A percentile compares a stretch with the other conserved stretches of the same genome.
Conservation (phyloP, 2,329 filamentous ascomycete genomes). For the Trichophyton simii region DNA sequence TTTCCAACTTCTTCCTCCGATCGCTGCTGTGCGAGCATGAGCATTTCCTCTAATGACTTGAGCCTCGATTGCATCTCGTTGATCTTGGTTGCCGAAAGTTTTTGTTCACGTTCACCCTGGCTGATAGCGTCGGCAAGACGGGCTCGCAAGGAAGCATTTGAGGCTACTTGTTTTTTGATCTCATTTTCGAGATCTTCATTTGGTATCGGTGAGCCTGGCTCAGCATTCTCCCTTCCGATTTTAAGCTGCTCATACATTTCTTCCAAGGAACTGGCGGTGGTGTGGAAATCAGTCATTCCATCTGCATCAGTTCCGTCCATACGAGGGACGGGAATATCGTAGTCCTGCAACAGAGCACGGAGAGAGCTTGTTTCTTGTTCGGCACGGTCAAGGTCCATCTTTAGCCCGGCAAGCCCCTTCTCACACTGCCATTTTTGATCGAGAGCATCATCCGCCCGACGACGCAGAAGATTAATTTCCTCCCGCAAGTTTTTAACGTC, state of each 20-base stretch:
- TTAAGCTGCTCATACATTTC: slow-evolving; percentile 64
- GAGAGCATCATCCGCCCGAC: slow-evolving; percentile 81
- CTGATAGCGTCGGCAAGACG: slow-evolving; percentile 68
- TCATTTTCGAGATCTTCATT: slow-evolving; percentile 3
- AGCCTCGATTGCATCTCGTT: slow-evolving; percentile 71
- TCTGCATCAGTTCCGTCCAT: slow-evolving; percentile 32
- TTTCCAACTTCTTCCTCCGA: slow-evolving; percentile 66
- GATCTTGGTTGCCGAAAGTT: slow-evolving; percentile 67
- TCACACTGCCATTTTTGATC: slow-evolving; percentile 96
- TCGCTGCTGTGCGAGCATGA: slow-evolving; percentile 68
- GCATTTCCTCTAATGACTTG: slow-evolving; percentile 67
- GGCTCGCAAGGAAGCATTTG: slow-evolving; percentile 60
- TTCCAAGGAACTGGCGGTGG: slow-evolving; percentile 59
- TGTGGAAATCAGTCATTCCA: slow-evolving; percentile 35
- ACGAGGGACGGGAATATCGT: slow-evolving; percentile 60
- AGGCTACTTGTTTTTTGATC: slow-evolving; percentile 50
- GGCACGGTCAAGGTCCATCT: slow-evolving; percentile 92
- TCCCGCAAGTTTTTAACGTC: slow-evolving; percentile 69
- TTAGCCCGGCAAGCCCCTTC: slow-evolving; percentile 73
- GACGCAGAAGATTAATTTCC: slow-evolving; percentile 73
- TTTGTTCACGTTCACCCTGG: slow-evolving; percentile 74
- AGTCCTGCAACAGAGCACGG: slow-evolving; percentile 62
- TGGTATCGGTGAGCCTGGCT: slow-evolving; percentile 29
- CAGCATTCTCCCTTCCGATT: slow-evolving; percentile 50
- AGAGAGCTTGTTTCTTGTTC: slow-evolving; percentile 86